Base-by-base conservation (phyloP, 176 grass and related monocot species). In the Musa troglodytarum region DNA sequence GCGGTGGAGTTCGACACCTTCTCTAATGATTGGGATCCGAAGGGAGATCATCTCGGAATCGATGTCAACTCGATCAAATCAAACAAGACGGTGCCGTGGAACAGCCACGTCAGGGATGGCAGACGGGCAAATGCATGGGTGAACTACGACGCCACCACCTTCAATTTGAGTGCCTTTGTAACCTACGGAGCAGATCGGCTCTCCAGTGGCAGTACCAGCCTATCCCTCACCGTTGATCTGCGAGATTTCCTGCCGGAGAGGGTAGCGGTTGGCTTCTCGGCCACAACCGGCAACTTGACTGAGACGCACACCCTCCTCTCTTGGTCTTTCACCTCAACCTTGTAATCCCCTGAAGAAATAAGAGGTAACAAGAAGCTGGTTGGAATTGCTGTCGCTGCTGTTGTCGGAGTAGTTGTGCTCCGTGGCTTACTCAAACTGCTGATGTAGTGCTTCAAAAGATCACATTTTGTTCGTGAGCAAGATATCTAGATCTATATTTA, bases 1-100 rank as follows among this genome's bases (percentile, higher is more conserved):
- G 88, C 88, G 11, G 64, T 90, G 14, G 85, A 90, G 79, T 90
- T 90, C 71, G 85, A 90, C 50, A 90, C 20, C 73, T 65, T 82
- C 68, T 3, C 64, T 10, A 71, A 90, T n/a, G 1, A 4, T 13
- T 84, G 82, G 82, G 84, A 87, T 85, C 82, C 85, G 53, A 58
- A 74, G 11, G 14, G n/a, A 50, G 73, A 80, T 43, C 88, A 90
- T 74, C 56, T 90, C 29, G 85, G 88, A 11, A 87, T 90, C 61
- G 71, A 90, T 53, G 71, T 87, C 28, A 20, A 87, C 19, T 85
- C 88, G 9, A 82, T 87, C 8, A 17, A 55, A 51, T 90, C 88
- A 1, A 82, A 56, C 51, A 10, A 25, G 43, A 51, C 74, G 3
- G 59, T 54, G 63, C 52, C 64, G 17, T 86, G 88, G 88, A 76